Conservation (phyloP, 768 basidiomycete genomes). For the Boletus rubescentipes region DNA sequence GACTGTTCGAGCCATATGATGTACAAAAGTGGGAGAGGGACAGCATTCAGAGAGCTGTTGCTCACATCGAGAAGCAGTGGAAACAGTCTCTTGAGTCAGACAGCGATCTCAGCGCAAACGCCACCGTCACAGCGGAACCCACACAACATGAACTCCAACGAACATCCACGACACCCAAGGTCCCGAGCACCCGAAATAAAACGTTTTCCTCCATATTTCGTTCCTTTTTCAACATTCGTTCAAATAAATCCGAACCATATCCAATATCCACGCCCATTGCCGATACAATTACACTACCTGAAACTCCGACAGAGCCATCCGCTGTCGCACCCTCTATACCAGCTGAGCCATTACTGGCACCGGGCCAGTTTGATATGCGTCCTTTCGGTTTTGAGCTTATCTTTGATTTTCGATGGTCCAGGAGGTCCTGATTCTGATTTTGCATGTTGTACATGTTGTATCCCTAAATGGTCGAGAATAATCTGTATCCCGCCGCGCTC, state of each 20-base stretch:
- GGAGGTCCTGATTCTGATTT: conserved; percentile 14
- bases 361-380: conserved; percentile 68
- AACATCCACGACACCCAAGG: conserved; percentile 7
- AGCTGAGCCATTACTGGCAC: conserved; percentile 25
- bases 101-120: conserved; percentile 22
- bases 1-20: conserved; percentile 77
- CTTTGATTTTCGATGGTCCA: conserved; percentile 73
- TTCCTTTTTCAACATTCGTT: conserved; percentile 22
- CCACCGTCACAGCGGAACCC: conserved; percentile 26
- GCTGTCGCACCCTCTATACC: conserved; percentile 12
- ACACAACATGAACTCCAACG: conserved; percentile 16
- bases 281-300: background rate
- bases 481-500: conserved; percentile 11
- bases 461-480: conserved; percentile 10
- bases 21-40: conserved; percentile 70
- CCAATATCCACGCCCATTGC: background rate
- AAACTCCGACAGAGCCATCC: conserved; percentile 5
- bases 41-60: conserved; percentile 52
- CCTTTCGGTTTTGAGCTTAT: conserved; percentile 70
- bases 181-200: conserved; percentile 10
- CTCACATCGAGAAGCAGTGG: conserved; percentile 35
- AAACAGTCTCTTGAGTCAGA: conserved; percentile 27
- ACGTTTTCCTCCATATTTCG: conserved; percentile 26
- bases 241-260: conserved; percentile 1
- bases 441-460: conserved; percentile 21